Base-by-base conservation (phyloP, 768 basidiomycete genomes). In the Psilocybe subaeruginosa region DNA sequence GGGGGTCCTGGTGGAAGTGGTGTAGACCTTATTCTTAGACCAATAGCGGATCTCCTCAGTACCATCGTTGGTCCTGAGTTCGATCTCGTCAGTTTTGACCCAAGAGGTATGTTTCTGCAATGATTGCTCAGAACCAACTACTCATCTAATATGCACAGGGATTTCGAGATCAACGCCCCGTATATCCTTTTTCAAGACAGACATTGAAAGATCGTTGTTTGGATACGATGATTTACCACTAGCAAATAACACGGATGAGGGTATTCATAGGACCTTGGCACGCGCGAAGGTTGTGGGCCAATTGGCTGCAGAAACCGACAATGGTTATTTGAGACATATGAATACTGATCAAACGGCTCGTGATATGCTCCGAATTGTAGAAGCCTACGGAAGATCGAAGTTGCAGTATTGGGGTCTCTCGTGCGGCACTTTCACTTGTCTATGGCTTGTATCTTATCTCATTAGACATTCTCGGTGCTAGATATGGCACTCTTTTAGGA, bases 1-100 rank as follows among this genome's bases (percentile, higher is more conserved):
- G 79, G 81, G 8, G 81, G 82, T 1, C 82, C 81, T 1, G 81
- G 82, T 8, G 78, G 76, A 11, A 78, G 79, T 60, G 80, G 82
- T 11, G 75, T 81, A 1, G 66, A 70, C 6, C 33, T 76, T 0
- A 60, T 77, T 29, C 37, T 65, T 8, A 16, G 19, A 6, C 2
- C n/a, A 0, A 47, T 4, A 47, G 80, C 74, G 2, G 58, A 66
- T 19, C 33, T 56, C 4, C 55, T 82, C 12, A 66, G 70, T 16
- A 50, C 56, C 1, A 64, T 80, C 14, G 47, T 82, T 17, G 82
- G 82, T 4, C 75, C 78, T 19, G 70, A 76, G 46, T 84, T 78
- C 60, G 80, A 84, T 53, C 64, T 82, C 5, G 74, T 84, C 14
- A 74, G 79, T 1, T 83, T 82, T 61, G 82, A 84, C 64, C 80